Percentiles rank a stretch among this genome's conserved stretches.
Conservation (phyloP, 106 monocot species). For the Allium sativum region DNA sequence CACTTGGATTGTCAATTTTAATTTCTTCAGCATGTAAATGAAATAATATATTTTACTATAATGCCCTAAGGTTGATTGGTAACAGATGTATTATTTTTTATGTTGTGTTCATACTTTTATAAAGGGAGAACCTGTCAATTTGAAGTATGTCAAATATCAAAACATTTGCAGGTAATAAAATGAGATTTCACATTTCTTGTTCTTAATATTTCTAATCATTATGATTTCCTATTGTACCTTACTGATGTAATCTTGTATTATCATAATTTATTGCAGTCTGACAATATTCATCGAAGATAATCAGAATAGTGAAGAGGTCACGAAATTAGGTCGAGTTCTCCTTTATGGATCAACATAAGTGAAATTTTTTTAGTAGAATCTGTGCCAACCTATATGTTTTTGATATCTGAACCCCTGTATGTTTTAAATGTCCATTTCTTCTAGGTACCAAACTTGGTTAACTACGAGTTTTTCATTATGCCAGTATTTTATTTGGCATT, state of each 20-base stretch:
- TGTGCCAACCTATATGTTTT: no score
- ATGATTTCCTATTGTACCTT: background rate
- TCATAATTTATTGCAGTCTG: constrained; percentile 40
- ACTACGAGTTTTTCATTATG: no score
- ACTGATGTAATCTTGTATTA: constrained; percentile 1
- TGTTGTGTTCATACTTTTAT: constrained; percentile 4
- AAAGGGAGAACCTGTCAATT: no score
- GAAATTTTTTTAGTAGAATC: background rate
- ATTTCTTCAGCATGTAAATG: no score
- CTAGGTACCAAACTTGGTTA: no score
- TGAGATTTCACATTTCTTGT: background rate
- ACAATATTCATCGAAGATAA: constrained; percentile 98
- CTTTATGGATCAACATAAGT: constrained; percentile 88
- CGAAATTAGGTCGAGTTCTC: constrained; percentile 67
- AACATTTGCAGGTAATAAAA: constrained; percentile 80
- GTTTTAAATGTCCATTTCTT: no score
- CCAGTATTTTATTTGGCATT: no score
- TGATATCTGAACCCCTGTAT: no score
- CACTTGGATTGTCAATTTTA: no score
- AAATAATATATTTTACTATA: no score
- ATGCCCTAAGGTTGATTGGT: background rate
- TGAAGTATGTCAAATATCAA: no score
- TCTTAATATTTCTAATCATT: background rate
- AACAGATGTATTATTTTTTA: background rate
- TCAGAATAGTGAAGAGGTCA: constrained; percentile 57